Conservation (phyloP, 2,329 filamentous ascomycete genomes). For the Aureobasidium sp. region DNA sequence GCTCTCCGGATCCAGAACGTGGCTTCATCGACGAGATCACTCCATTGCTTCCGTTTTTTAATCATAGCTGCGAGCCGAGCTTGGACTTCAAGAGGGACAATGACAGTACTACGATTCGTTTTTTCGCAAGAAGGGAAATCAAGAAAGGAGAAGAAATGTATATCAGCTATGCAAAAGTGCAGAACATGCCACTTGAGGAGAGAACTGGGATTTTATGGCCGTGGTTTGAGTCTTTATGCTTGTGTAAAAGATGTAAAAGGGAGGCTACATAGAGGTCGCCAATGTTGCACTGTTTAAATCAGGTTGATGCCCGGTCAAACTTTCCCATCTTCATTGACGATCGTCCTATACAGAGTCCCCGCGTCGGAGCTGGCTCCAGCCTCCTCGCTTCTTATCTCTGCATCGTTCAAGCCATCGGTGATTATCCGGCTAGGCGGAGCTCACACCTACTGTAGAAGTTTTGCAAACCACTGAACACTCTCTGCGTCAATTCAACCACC, state of each 20-base stretch:
- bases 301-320: no score
- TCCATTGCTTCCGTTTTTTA: background rate
- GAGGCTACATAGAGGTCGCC: no score
- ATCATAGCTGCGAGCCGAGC: background rate
- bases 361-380: no score
- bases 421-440: no score
- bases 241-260: background rate
- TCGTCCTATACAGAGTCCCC: no score
- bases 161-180: background rate
- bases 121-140: background rate
- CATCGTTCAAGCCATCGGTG: no score
- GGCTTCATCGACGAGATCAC: background rate
- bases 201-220: background rate
- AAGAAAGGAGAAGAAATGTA: background rate
- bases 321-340: no score
- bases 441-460: no score
- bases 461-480: no score
- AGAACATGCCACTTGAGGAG: background rate
- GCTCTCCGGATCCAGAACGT: background rate
- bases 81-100: background rate
- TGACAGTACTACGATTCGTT: background rate
- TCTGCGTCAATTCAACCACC: no score
- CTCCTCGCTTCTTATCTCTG: no score
- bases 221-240: background rate
- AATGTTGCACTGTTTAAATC: no score